Evolutionary conservation across 2,329 filamentous ascomycete species (phyloP).

Genomic region (Dothistroma septosporum): DNA sequence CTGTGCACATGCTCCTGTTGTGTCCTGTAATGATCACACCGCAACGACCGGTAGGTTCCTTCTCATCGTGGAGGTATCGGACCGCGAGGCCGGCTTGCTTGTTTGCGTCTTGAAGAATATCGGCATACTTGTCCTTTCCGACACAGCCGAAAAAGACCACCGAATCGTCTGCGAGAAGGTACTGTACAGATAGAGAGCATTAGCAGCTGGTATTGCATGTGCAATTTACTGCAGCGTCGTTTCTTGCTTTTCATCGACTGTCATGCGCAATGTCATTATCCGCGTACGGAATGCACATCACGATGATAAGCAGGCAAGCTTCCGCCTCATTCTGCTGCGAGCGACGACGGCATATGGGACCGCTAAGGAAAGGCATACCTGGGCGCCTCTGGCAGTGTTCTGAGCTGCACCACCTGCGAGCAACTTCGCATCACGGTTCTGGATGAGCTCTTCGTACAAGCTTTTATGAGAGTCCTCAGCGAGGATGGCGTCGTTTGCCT

Average conservation of each 20-base stretch:
- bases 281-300: not conserved
- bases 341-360: not conserved
- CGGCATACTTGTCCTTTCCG: conserved; percentile 92
- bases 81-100: conserved; percentile 83
- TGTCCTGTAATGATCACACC: conserved; percentile 96
- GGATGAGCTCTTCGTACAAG: conserved; percentile 89
- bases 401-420: conserved; percentile 95
- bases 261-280: not conserved
- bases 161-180: conserved; percentile 84
- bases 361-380: conserved; percentile 45
- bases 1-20: conserved; percentile 90
- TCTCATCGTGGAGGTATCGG: conserved; percentile 88
- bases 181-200: conserved; percentile 46
- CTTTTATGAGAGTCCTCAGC: conserved; percentile 85
- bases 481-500: conserved; percentile 96
- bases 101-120: conserved; percentile 80
- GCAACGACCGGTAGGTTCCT: conserved; percentile 83
- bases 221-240: not conserved
- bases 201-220: conserved; percentile 7
- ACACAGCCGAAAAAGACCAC: conserved; percentile 93
- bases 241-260: not conserved
- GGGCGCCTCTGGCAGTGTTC: conserved; percentile 92
- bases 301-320: not conserved
- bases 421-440: conserved; percentile 87
- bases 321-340: not conserved